Conservation (phyloP, 805 yeast genomes). For the Ogataea trehaloabstinens region DNA sequence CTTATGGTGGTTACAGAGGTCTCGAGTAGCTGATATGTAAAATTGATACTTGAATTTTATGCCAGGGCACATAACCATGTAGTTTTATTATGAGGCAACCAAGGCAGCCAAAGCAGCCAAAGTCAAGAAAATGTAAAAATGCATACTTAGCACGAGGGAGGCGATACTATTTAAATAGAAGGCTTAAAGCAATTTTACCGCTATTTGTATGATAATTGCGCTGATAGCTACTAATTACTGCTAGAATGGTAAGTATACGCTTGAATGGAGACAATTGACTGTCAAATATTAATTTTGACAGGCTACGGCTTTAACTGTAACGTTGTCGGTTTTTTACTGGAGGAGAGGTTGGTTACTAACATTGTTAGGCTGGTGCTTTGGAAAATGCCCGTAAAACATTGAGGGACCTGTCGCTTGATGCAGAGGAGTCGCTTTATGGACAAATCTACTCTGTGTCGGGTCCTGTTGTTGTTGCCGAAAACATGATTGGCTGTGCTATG, state of each 20-base stretch:
- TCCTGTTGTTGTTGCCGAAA: constrained; percentile 96
- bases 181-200: not conserved
- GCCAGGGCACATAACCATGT: constrained; percentile 11
- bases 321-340: too few relatives aligned
- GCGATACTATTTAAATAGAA: not conserved
- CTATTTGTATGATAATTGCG: not conserved
- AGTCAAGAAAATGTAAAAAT: not conserved
- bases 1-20: constrained; percentile 37
- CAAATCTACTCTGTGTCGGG: constrained; percentile 94
- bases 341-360: too few relatives aligned
- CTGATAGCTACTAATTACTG: not conserved
- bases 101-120: constrained; percentile 24
- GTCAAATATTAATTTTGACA: too few relatives aligned
- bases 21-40: not conserved
- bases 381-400: constrained; percentile 96
- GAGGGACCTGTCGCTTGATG: constrained; percentile 77
- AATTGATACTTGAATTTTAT: too few relatives aligned
- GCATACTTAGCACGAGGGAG: not conserved
- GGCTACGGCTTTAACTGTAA: too few relatives aligned
- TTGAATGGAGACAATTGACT: too few relatives aligned
- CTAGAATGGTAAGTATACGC: not conserved
- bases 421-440: constrained; percentile 78
- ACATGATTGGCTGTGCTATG: constrained; percentile 99
- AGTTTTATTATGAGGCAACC: constrained; percentile 1
- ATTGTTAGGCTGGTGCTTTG: constrained; percentile 80